These are phyloP conservation scores for Candida rishiriensis DNA, from an alignment of 805 yeast genomes.

Conservation along the genomic window DNA sequence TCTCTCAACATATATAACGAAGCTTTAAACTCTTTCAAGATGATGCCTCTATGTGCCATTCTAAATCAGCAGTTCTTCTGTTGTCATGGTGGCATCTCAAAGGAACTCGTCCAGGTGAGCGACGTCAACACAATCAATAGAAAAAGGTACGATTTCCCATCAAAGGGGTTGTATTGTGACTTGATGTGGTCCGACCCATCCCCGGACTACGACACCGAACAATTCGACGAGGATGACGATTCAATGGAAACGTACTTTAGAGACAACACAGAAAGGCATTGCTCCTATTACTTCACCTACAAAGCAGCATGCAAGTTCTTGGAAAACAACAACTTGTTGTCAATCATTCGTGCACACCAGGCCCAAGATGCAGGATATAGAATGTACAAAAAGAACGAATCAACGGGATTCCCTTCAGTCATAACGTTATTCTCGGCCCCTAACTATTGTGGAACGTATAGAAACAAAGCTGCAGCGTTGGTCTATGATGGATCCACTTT, in stretches of 20 bases:
- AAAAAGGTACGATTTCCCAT: constrained; percentile 80
- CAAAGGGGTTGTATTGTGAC: constrained; percentile 90
- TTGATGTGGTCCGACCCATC: constrained; percentile 93
- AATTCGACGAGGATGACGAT: constrained; percentile 31
- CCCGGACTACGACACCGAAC: constrained; percentile 68
- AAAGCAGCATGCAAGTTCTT: constrained; percentile 75
- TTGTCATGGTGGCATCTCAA: constrained; percentile 93
- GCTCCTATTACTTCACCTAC: constrained; percentile 85
- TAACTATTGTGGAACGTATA: constrained; percentile 84
- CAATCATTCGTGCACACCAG: constrained; percentile 91
- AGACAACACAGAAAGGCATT: constrained; percentile 77
- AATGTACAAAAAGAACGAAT: constrained; percentile 79
- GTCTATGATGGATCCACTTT: constrained; percentile 87
- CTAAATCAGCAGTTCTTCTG: constrained; percentile 93
- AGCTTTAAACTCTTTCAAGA: constrained; percentile 72
- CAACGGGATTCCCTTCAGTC: constrained; percentile 83
- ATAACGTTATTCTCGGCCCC: constrained; percentile 94
- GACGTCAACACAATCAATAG: constrained; percentile 70
- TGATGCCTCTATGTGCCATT: constrained; percentile 85
- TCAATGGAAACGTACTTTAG: constrained; percentile 43
- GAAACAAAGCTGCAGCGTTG: constrained; percentile 90
- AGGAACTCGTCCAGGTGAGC: constrained; percentile 64
- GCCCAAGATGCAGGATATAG: constrained; percentile 96
- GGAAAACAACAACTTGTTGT: constrained; percentile 69
- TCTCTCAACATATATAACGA: constrained; percentile 59